phyloP scores from a whole-genome alignment of 1,139 yeast genomes.

The Geotrichum fermentans region DNA sequence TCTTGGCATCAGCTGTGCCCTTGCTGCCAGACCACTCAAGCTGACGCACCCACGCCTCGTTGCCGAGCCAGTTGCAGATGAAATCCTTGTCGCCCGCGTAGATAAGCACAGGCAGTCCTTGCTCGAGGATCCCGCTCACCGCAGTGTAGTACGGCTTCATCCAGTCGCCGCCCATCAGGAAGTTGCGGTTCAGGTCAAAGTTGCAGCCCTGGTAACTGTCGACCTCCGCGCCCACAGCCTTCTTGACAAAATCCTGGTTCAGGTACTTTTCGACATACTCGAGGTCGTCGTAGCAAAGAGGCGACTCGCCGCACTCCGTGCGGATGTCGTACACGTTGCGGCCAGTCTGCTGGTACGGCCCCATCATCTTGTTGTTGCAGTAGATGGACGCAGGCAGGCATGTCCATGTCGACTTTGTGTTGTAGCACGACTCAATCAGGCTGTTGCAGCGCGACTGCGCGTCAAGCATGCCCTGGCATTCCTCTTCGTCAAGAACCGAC shows the following conservation, averaged over 20 bases:
- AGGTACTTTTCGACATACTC: slow-evolving; percentile 53
- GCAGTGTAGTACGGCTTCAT: slow-evolving; percentile 60
- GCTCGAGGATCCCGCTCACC: slow-evolving; percentile 54
- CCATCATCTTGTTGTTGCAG: slow-evolving; percentile 57
- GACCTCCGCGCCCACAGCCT: slow-evolving; percentile 56
- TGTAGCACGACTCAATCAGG: slow-evolving; percentile 51
- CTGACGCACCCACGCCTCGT: slow-evolving; percentile 67
- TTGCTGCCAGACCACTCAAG: slow-evolving; percentile 56
- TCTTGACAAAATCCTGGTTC: slow-evolving; percentile 55
- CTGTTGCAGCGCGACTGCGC: slow-evolving; percentile 55
- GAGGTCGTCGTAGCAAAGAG: slow-evolving; percentile 56
- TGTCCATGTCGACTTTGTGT: slow-evolving; percentile 46
- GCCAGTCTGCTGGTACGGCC: slow-evolving; percentile 55
- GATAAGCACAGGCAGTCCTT: slow-evolving; percentile 64
- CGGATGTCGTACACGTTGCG: slow-evolving; percentile 68
- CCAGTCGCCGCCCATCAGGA: slow-evolving; percentile 57
- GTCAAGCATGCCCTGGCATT: slow-evolving; percentile 53
- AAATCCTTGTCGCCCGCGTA: slow-evolving; percentile 89
- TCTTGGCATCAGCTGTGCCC: slow-evolving; percentile 33
- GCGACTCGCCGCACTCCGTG: slow-evolving; percentile 49
- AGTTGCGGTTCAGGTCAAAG: slow-evolving; percentile 51
- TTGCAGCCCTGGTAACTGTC: slow-evolving; percentile 54
- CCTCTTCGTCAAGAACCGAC: slow-evolving; percentile 56
- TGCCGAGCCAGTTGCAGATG: slow-evolving; percentile 88
- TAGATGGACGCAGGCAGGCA: slow-evolving; percentile 70